A percentile compares a stretch with the other conserved stretches of the same genome.
Conservation (phyloP, 495 filamentous ascomycete genomes). For the Annulohypoxylon stygium region DNA sequence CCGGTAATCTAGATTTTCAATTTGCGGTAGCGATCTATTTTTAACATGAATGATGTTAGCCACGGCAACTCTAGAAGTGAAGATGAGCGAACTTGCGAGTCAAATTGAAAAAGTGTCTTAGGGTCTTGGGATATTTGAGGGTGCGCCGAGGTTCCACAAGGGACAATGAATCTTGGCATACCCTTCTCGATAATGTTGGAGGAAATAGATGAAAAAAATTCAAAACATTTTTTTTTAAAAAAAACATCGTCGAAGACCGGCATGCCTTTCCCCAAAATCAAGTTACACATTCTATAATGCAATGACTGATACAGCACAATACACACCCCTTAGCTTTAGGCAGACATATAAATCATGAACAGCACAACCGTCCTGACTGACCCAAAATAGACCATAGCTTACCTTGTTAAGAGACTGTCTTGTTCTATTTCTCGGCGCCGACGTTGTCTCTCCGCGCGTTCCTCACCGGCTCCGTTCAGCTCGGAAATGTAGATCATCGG, state of each 20-base stretch:
- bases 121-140: neutral
- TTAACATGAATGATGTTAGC: slow-evolving; percentile 15
- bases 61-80: slow-evolving; percentile 1
- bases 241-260: slow-evolving; percentile 11
- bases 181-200: neutral
- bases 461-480: slow-evolving; percentile 22
- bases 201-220: no score
- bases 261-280: slow-evolving; percentile 5
- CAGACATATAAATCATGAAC: neutral
- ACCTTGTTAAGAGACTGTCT: slow-evolving; percentile 22
- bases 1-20: slow-evolving; percentile 18
- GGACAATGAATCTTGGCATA: slow-evolving; percentile 21
- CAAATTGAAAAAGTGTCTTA: slow-evolving; percentile 5
- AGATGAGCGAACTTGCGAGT: slow-evolving; percentile 14
- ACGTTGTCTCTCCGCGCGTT: slow-evolving; percentile 8
- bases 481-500: slow-evolving; percentile 26
- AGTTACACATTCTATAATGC: slow-evolving; percentile 16
- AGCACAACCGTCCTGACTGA: slow-evolving; percentile 5
- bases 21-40: slow-evolving; percentile 16
- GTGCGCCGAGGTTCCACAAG: slow-evolving; percentile 27
- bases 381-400: slow-evolving; percentile 23
- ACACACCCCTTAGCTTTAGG: slow-evolving; percentile 5
- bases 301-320: slow-evolving; percentile 9
- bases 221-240: no score
- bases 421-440: slow-evolving; percentile 21